Percentiles rank a stretch among this genome's conserved stretches.
Conservation (phyloP, 1,284 basidiomycete species). For the Ceratobasidium papillatum region DNA sequence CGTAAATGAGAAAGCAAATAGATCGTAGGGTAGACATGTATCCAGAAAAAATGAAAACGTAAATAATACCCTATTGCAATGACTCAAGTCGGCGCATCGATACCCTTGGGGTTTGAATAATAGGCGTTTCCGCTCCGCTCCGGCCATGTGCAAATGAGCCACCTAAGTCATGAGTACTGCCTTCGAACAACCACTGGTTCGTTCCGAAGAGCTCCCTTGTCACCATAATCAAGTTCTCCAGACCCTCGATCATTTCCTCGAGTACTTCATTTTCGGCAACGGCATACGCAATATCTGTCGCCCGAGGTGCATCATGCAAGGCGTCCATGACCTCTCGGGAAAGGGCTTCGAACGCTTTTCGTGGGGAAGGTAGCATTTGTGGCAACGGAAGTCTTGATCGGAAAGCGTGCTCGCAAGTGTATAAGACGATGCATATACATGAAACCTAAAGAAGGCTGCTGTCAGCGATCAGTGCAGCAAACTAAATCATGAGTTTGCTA, state of each 20-base stretch:
- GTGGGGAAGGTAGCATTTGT: constrained; percentile 61
- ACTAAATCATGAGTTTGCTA: constrained; percentile 36
- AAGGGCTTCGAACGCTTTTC: constrained; percentile 56
- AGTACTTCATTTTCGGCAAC: constrained; percentile 58
- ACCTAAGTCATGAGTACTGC: background rate
- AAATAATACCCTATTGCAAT: background rate
- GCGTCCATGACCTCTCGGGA: constrained; percentile 49
- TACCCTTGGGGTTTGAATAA: constrained; percentile 15
- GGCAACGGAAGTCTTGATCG: constrained; percentile 60
- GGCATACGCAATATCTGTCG: constrained; percentile 31
- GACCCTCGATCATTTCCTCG: constrained; percentile 57
- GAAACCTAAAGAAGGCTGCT: constrained; percentile 53
- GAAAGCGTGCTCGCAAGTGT: constrained; percentile 63
- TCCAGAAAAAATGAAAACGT: background rate
- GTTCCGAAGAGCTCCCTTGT: constrained; percentile 59
- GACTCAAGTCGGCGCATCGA: constrained; percentile 30
- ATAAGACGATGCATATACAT: constrained; percentile 60
- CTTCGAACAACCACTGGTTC: constrained; percentile 53
- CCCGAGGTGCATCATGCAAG: constrained; percentile 18
- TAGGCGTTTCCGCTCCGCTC: constrained; percentile 32
- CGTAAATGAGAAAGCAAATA: background rate
- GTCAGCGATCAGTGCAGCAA: background rate
- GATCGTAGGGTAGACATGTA: background rate
- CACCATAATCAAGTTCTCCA: constrained; percentile 57
- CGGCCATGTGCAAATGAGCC: constrained; percentile 4